phyloP scores from a whole-genome alignment of 371 early-diverging fungal genomes.

The Mucor circinelloides region DNA sequence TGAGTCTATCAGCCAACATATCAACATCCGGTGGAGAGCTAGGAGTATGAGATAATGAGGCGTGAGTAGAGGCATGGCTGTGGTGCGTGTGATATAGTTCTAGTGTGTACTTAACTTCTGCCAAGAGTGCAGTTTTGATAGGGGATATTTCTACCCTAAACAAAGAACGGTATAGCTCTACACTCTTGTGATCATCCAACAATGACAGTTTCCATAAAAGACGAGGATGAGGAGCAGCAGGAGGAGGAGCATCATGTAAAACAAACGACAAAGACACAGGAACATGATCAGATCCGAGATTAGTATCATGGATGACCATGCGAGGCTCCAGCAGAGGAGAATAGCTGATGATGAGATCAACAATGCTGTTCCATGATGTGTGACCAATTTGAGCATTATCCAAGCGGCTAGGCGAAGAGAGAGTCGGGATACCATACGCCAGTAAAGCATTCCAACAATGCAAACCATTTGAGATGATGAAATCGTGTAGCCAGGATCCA shows the following conservation, averaged over 20 bases:
- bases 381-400: too few species aligned
- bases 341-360: slow-evolving; percentile 2
- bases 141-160: not conserved
- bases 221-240: not conserved
- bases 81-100: too few species aligned
- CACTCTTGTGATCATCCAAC: not conserved
- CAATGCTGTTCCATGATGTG: not conserved
- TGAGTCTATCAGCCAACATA: not conserved
- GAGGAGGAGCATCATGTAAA: not conserved
- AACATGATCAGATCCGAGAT: not conserved
- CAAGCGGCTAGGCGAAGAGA: too few species aligned
- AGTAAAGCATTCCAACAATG: slow-evolving; percentile 1
- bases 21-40: not conserved
- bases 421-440: not conserved
- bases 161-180: not conserved
- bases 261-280: not conserved
- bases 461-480: not conserved
- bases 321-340: not conserved
- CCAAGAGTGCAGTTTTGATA: too few species aligned
- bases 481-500: not conserved
- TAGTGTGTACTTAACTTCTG: too few species aligned
- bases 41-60: not conserved
- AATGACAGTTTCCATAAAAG: slow-evolving; percentile 5
- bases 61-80: not conserved
- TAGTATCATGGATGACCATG: not conserved